Conservation (phyloP, 495 filamentous ascomycete genomes). For the Penicillium pancosmium region DNA sequence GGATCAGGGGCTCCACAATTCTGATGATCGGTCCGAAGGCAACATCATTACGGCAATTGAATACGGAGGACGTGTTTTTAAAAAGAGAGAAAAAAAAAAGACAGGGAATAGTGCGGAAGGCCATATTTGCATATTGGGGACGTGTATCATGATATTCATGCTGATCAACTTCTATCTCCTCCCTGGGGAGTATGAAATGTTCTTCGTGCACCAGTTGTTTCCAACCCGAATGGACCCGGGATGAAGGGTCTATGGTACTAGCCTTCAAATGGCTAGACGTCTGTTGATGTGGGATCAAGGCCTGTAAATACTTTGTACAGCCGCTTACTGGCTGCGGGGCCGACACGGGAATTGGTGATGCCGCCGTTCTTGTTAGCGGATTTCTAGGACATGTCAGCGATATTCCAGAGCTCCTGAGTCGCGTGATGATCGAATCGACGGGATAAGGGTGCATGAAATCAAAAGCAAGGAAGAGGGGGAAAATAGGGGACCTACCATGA, state of each 20-base stretch:
- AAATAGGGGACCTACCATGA: constrained; percentile 44
- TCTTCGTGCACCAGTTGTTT: neutral
- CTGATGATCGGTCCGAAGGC: neutral
- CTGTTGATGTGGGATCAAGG: constrained; percentile 63
- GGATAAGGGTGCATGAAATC: neutral
- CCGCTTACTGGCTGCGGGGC: constrained; percentile 69
- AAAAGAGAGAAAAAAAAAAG: neutral
- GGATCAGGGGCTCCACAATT: neutral
- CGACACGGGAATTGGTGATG: constrained; percentile 65
- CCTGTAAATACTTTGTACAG: constrained; percentile 76
- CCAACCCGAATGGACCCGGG: neutral
- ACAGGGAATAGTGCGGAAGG: too few relatives aligned
- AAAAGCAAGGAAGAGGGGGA: constrained; percentile 1
- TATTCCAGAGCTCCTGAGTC: neutral
- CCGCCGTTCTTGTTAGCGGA: constrained; percentile 69
- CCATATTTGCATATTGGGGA: neutral
- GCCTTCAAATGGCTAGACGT: constrained; percentile 55
- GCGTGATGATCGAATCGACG: neutral
- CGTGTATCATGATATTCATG: neutral
- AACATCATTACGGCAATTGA: neutral
- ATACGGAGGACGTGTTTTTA: neutral
- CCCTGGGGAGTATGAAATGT: neutral
- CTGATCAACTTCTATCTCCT: neutral
- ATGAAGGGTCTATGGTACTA: neutral
- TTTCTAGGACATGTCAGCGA: constrained; percentile 47